These are phyloP conservation scores for Heritiera littoralis DNA, from an alignment of 345 rosid genomes.

Conservation along the genomic window DNA sequence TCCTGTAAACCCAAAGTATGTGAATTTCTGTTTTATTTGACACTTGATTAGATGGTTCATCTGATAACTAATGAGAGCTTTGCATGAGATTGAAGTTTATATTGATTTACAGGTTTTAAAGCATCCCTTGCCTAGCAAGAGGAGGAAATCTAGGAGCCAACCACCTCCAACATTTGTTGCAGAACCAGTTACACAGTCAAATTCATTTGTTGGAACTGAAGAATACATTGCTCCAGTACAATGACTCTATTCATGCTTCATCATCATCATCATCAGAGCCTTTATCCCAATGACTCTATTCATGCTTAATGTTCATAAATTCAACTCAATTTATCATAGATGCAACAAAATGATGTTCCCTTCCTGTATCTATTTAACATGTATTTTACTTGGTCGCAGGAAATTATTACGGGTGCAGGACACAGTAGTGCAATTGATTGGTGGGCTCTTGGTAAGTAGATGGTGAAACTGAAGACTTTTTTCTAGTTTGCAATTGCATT, in stretches of 20 bases:
- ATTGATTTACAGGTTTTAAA: conserved; percentile 52
- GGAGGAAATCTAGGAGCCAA: conserved; percentile 73
- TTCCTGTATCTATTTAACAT: not conserved
- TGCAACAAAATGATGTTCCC: not conserved
- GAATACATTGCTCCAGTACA: conserved; percentile 97
- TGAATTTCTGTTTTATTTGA: not conserved
- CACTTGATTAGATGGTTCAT: not conserved
- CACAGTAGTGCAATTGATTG: conserved; percentile 93
- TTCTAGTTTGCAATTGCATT: not conserved
- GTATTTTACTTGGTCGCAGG: conserved; percentile 52
- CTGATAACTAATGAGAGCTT: not conserved
- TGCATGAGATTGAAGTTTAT: conserved; percentile 2
- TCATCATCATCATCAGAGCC: too few relatives aligned
- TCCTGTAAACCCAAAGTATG: conserved; percentile 71
- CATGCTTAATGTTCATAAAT: not conserved
- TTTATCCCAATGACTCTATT: conserved; percentile 28
- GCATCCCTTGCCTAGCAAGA: conserved; percentile 45
- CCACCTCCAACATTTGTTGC: conserved; percentile 77
- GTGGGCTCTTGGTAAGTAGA: conserved; percentile 90
- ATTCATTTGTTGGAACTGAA: conserved; percentile 96
- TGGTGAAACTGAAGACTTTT: not conserved
- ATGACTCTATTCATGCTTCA: conserved; percentile 15
- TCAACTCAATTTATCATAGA: not conserved
- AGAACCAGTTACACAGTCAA: conserved; percentile 72
- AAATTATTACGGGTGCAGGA: conserved; percentile 86